Conservation (phyloP, 257 asterid genomes). For the Solanum okadae region DNA sequence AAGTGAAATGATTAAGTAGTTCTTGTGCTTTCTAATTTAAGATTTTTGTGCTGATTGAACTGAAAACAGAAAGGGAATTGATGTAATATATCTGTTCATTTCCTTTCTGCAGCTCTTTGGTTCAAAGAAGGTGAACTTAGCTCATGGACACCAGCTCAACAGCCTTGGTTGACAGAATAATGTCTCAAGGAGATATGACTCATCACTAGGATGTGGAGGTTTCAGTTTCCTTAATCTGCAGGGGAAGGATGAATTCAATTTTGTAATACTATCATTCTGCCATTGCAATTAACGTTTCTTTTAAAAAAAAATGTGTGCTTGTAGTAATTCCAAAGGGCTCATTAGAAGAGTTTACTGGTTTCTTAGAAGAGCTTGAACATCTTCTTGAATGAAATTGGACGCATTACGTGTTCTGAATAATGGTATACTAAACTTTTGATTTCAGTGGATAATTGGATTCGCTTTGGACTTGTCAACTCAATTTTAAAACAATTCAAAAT, state of each 20-base stretch:
- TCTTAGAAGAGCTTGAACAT: not conserved
- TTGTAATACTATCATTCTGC: conserved; percentile 9
- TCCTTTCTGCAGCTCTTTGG: conserved; percentile 54
- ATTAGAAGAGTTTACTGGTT: not conserved
- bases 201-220: not conserved
- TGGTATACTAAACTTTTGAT: not conserved
- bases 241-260: conserved; percentile 4
- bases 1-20: not conserved
- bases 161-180: conserved; percentile 72
- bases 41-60: not conserved
- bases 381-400: not conserved
- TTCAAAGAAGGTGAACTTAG: conserved; percentile 64
- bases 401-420: not conserved
- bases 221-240: not conserved
- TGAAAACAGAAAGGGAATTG: not conserved
- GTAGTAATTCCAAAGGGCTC: not conserved
- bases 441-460: not conserved
- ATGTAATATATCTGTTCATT: not conserved
- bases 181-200: not conserved
- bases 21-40: not conserved
- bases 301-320: not conserved
- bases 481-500: not conserved
- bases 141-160: conserved; percentile 58
- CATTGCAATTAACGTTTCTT: not conserved
- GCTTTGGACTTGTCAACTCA: not conserved